Base-by-base conservation (phyloP, 2,329 filamentous ascomycete species). In the Aspergillus sp. region DNA sequence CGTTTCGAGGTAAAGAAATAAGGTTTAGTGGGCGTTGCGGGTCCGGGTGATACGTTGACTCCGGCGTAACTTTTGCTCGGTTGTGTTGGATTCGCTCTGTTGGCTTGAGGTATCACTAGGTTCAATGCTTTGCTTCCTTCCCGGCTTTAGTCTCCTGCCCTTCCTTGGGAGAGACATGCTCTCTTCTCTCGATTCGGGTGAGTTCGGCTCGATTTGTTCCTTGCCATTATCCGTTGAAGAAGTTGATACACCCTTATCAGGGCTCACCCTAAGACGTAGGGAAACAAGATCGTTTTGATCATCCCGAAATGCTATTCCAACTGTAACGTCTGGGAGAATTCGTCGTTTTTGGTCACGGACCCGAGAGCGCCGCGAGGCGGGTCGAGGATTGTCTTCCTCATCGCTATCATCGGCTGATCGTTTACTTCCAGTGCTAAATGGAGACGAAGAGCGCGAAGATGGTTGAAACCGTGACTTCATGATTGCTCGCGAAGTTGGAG, bases 391-490 rank as follows among this genome's bases (percentile, higher is more conserved):
- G n/a, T 77, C 74, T 6, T 73, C 74, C 27, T 71, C 66, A 15
- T 74, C 74, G 39, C 70, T 75, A 35, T 73, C 72, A 48, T 76
- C 72, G 6, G 74, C 74, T 4, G 74, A 76, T 21, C 75, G 73
- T 58, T 77, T 77, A 62, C 74, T 77, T 9, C 72, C 72, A 0
- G 71, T 75, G 56, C 74, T 77, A 55, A 73, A 73, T 7, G 74
- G 74, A 6, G 75, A 77, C 1, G 75, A 76, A 14, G 74, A 76
- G 4, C 75, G 70, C 2, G 75, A 77, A 4, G 73, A 73, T 6
- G 70, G 62, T 33, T 71, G 71, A 12, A 76, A 58, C 19, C 64
- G 68, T 2, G 70, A 65, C 52, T 74, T 72, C 63, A 74, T 64
- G 27, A 64, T 63, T 15, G 68, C 62, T 24, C 61, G 58, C 12